Base-by-base conservation (phyloP, 163 green algal species). In the Chloromonas sp. region DNA sequence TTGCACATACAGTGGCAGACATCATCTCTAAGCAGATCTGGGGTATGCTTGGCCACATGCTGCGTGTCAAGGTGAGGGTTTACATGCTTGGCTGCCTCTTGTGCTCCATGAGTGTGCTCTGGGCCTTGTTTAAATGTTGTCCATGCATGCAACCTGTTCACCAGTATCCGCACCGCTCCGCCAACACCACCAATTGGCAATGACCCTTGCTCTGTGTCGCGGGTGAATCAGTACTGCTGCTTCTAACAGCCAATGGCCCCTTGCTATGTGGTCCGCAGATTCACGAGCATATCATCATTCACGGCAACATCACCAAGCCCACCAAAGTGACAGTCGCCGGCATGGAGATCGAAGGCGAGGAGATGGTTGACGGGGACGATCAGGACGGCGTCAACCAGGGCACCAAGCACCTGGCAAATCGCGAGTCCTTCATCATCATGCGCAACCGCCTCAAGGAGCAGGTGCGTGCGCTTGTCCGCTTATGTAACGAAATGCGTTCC, bases 1-100 rank as follows among this genome's bases (percentile, higher is more conserved):
- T 95, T 71, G 87, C 59, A 5, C 87, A 92, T 79, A 90, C 85
- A 2, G 70, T 93, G 0, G 82, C 87, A 1, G 92, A 95, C 79
- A 82, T 95, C 60, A 59, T 92, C 13, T 92, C 90, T 71, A 95
- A 94, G 86, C 93, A 94, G 74, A 61, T 90, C 58, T 95, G 91
- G 90, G 87, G 89, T 81, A 81, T 95, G 57, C 60, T 93, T 0
- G 92, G 87, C 60, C 91, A 94, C 81, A 87, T 88, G 83, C 83
- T 95, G 77, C 91, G 89, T 66, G 78, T 89, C 76, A 91, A 89
- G 87, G 88, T 89, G 62, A n/a, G 85, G 36, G 36, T 36, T 2
- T n/a, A 36, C 36, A 36, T 36, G 36, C 36, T 36, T 36, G 36
- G 2, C 2, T 3, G 11, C 74, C 8, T 76, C 8, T 76, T 8